phyloP scores from a whole-genome alignment of 139 green algal genomes.

The Eudorina sp. region DNA sequence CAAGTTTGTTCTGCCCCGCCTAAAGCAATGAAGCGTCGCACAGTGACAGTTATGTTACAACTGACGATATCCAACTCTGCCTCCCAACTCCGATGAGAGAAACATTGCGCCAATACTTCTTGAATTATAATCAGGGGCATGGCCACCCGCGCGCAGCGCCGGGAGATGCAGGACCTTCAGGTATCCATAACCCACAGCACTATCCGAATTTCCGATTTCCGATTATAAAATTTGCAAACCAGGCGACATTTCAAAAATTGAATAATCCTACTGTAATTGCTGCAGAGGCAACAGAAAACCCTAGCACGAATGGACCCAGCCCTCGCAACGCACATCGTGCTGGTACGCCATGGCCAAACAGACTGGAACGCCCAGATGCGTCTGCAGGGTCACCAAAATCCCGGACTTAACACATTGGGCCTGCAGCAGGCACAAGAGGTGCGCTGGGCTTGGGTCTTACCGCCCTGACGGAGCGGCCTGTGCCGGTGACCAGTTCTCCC shows the following conservation, averaged over 20 bases:
- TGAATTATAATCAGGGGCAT: neutral
- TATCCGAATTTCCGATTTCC: neutral
- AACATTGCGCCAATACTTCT: too few relatives aligned
- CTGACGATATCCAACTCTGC: too few relatives aligned
- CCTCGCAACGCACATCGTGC: neutral
- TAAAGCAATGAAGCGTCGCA: too few relatives aligned
- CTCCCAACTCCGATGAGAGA: too few relatives aligned
- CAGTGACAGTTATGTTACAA: too few relatives aligned
- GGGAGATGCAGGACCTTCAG: neutral
- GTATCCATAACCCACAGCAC: neutral
- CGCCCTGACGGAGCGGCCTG: too few relatives aligned
- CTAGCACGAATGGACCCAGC: neutral
- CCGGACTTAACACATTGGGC: conserved; percentile 5
- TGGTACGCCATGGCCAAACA: conserved; percentile 55
- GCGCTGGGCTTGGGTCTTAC: too few relatives aligned
- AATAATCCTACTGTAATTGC: neutral
- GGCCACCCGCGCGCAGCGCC: neutral
- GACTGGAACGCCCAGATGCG: conserved; percentile 51
- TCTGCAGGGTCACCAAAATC: conserved; percentile 47
- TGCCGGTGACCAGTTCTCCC: too few relatives aligned
- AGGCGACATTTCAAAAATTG: neutral
- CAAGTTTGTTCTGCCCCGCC: too few relatives aligned
- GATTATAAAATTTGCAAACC: neutral
- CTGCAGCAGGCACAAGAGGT: conserved; percentile 22
- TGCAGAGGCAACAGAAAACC: conserved; percentile 16